Conservation (phyloP, 306 rosid genomes). For the Dryas drummondii region DNA sequence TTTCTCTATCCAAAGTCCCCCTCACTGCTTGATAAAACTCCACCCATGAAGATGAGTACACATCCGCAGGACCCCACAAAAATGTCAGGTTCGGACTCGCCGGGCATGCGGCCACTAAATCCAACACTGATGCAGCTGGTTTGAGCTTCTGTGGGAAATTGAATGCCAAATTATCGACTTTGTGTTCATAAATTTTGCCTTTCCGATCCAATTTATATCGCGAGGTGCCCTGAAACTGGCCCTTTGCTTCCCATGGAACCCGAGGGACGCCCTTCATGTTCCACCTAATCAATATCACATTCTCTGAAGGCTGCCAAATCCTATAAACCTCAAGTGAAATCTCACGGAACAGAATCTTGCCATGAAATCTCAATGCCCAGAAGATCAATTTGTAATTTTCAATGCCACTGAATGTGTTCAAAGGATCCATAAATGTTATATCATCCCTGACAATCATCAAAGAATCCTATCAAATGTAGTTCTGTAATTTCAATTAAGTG, state of each 20-base stretch:
- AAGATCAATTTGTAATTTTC: conserved; percentile 85
- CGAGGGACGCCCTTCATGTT: conserved; percentile 83
- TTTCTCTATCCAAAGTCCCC: conserved; percentile 58
- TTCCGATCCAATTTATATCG: conserved; percentile 72
- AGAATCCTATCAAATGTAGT: neutral
- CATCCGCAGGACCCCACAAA: conserved; percentile 62
- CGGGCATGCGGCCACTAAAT: conserved; percentile 81
- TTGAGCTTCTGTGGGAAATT: conserved; percentile 66
- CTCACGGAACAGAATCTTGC: conserved; percentile 73
- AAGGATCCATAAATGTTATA: conserved; percentile 73
- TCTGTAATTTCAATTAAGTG: neutral
- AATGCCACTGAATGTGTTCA: conserved; percentile 82
- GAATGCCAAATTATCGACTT: conserved; percentile 88
- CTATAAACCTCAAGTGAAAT: conserved; percentile 70
- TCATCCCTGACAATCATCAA: conserved; percentile 71
- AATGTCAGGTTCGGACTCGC: conserved; percentile 87
- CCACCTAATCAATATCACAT: conserved; percentile 83
- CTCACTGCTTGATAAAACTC: conserved; percentile 68
- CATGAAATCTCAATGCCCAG: conserved; percentile 94
- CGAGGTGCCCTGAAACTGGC: conserved; percentile 95
- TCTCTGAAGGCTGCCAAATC: conserved; percentile 97
- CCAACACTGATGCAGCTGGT: conserved; percentile 75
- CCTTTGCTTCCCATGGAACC: conserved; percentile 92
- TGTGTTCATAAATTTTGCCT: conserved; percentile 91
- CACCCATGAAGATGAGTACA: conserved; percentile 74